Conservation (phyloP, 2,329 filamentous ascomycete species). For the Diplodia seriata region DNA sequence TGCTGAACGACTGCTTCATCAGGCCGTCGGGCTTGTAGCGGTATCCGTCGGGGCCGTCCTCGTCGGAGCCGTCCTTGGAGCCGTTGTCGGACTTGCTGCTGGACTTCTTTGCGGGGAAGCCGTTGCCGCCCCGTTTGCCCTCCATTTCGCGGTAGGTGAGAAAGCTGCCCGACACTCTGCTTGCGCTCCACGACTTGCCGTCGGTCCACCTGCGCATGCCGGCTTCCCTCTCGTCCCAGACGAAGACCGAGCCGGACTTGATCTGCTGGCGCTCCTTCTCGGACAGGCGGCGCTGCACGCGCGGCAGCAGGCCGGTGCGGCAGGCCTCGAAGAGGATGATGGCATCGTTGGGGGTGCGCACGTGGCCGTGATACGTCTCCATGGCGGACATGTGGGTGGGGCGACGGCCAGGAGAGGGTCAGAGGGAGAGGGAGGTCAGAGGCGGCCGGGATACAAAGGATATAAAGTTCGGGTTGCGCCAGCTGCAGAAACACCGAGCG, state of each 20-base stretch:
- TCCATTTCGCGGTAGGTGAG: constrained; percentile 99
- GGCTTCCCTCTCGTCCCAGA: constrained; percentile 99
- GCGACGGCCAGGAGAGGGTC: neutral
- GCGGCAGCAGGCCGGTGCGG: constrained; percentile 82
- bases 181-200: constrained; percentile 98
- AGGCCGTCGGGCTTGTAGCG: constrained; percentile 84
- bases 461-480: constrained; percentile 33
- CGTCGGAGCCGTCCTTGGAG: constrained; percentile 80
- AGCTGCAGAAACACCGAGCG: constrained; percentile 32
- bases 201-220: constrained; percentile 99
- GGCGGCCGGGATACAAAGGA: constrained; percentile 30
- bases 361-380: constrained; percentile 96
- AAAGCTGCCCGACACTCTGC: constrained; percentile 95
- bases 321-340: constrained; percentile 99
- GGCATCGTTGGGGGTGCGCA: constrained; percentile 93
- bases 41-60: constrained; percentile 64
- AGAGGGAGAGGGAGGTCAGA: neutral
- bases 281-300: constrained; percentile 89
- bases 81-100: constrained; percentile 81
- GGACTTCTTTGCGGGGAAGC: constrained; percentile 66
- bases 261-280: constrained; percentile 98
- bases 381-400: constrained; percentile 57
- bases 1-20: constrained; percentile 99
- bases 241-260: constrained; percentile 94
- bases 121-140: constrained; percentile 84